phyloP scores from a whole-genome alignment of 2,329 filamentous ascomycete species.

The Diaporthe humulicola region DNA sequence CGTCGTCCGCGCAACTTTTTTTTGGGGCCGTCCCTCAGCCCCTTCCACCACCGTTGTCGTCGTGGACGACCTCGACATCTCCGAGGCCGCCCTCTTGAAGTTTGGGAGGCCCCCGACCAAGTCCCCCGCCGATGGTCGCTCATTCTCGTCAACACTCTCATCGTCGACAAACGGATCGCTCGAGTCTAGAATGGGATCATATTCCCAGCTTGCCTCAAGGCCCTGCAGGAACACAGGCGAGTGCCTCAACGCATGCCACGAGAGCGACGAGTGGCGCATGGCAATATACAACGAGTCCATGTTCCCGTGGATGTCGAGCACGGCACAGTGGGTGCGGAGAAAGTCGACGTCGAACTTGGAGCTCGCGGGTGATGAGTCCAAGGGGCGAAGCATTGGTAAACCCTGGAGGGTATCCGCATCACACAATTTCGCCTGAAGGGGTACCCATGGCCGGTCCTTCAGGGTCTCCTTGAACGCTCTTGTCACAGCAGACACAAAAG shows the following conservation, averaged over 20 bases:
- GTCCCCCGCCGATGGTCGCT: constrained; percentile 61
- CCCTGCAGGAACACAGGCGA: constrained; percentile 64
- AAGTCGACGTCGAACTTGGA: constrained; percentile 64
- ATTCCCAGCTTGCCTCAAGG: constrained; percentile 67
- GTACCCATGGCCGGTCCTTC: constrained; percentile 66
- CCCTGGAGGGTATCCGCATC: constrained; percentile 67
- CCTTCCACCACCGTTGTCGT: constrained; percentile 43
- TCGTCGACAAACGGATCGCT: constrained; percentile 53
- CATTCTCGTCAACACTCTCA: constrained; percentile 50
- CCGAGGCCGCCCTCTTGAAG: constrained; percentile 65
- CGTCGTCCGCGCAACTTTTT: constrained; percentile 53
- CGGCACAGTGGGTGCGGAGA: constrained; percentile 66
- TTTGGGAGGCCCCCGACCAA: constrained; percentile 56
- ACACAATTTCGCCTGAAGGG: constrained; percentile 70
- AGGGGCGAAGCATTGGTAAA: constrained; percentile 70
- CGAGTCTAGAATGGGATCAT: constrained; percentile 64
- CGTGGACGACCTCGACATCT: constrained; percentile 62
- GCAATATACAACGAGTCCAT: constrained; percentile 73
- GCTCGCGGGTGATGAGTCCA: constrained; percentile 59
- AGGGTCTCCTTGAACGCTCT: constrained; percentile 64
- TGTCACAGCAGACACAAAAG: constrained; percentile 63
- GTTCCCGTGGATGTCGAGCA: constrained; percentile 65
- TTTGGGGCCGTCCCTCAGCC: constrained; percentile 44
- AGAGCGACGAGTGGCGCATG: constrained; percentile 66
- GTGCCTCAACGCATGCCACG: constrained; percentile 66